These are phyloP conservation scores for Themeda triandra DNA, from an alignment of 176 grass and related monocot genomes.

Conservation along the genomic window DNA sequence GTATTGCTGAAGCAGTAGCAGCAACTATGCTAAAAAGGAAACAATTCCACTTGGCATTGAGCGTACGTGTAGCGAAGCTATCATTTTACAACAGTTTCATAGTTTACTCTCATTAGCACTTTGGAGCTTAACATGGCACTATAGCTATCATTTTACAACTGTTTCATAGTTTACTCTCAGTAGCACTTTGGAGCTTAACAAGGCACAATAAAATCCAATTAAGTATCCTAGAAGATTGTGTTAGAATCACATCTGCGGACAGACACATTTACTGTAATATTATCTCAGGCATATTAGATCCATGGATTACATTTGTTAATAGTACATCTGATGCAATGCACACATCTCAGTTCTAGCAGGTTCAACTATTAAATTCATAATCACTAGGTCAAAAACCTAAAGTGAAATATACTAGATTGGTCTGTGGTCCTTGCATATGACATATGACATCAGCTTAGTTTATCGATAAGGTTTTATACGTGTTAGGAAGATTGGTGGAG, in stretches of 20 bases:
- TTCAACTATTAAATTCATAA: not conserved
- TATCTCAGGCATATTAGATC: not conserved
- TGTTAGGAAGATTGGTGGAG: not conserved
- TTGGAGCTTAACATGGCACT: not conserved
- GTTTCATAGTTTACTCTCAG: not conserved
- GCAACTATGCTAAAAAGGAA: not conserved
- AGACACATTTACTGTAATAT: not conserved
- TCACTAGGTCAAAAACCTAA: not conserved
- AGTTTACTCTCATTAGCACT: not conserved
- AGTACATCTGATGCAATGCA: not conserved
- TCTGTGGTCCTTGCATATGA: not conserved
- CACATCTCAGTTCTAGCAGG: not conserved
- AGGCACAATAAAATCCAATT: not conserved
- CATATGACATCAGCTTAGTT: not conserved
- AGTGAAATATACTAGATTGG: not conserved
- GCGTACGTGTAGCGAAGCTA: not conserved
- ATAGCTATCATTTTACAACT: too few species aligned
- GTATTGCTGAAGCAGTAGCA: conserved; percentile 6
- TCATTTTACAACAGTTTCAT: not conserved
- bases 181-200: not conserved
- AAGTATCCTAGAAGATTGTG: not conserved
- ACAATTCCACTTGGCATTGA: not conserved
- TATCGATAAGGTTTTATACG: conserved; percentile 14
- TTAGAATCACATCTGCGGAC: not conserved
- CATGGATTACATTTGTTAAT: not conserved